Conservation (phyloP, 1,284 basidiomycete genomes). For the Hemileia vastatrix region DNA sequence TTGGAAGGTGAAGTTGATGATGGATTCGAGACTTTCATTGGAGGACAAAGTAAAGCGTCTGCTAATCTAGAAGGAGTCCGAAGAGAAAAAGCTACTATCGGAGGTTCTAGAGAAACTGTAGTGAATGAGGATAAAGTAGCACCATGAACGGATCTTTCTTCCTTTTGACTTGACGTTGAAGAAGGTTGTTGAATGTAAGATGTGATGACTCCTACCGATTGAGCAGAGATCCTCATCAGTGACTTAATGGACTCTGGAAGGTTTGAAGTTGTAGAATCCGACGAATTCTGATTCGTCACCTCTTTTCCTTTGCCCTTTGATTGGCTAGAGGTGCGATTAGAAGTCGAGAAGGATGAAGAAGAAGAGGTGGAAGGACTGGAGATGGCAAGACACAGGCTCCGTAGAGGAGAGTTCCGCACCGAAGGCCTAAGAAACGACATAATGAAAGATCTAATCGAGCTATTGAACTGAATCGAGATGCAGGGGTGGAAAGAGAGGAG, state of each 20-base stretch:
- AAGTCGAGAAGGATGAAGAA: background rate
- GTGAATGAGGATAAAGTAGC: conserved; percentile 24
- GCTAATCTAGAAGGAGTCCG: conserved; percentile 20
- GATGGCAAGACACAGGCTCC: background rate
- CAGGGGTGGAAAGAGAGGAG: no score
- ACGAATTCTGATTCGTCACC: background rate
- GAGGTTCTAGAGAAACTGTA: conserved; percentile 21
- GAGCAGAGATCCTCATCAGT: conserved; percentile 21
- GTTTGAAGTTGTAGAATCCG: background rate
- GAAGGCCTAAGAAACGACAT: no score
- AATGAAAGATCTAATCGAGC: no score
- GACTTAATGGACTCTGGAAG: conserved; percentile 1
- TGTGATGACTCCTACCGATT: conserved; percentile 24
- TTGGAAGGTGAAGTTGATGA: background rate
- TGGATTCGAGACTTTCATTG: background rate
- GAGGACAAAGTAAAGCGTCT: conserved; percentile 9
- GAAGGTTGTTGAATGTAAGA: conserved; percentile 6
- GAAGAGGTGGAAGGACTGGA: background rate
- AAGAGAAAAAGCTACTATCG: conserved; percentile 22
- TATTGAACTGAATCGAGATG: no score
- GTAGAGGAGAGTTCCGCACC: background rate
- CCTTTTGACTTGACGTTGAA: background rate
- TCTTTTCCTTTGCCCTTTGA: background rate
- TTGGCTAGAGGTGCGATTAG: background rate
- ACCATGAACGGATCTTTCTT: conserved; percentile 10